phyloP scores from a whole-genome alignment of 2,329 filamentous ascomycete species.

The Colletotrichum sp. region DNA sequence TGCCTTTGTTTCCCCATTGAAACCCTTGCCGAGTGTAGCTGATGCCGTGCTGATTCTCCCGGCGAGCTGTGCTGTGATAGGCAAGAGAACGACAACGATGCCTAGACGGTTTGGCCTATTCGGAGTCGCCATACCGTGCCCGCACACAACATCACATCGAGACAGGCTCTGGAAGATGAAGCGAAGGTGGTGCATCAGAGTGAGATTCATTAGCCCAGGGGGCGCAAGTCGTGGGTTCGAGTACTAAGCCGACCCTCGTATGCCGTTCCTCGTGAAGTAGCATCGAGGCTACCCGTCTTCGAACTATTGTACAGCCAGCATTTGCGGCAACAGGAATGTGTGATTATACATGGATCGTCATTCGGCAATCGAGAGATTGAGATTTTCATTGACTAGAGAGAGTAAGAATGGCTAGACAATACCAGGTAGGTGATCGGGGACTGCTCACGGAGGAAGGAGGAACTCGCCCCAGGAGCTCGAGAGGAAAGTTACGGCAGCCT shows the following conservation, averaged over 20 bases:
- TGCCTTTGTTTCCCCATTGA: not conserved
- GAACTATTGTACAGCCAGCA: slow-evolving; percentile 22
- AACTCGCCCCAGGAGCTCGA: slow-evolving; percentile 72
- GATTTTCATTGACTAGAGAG: slow-evolving; percentile 13
- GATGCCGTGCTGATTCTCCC: not conserved
- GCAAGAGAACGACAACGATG: not conserved
- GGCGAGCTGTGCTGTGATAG: not conserved
- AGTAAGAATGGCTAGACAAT: not conserved
- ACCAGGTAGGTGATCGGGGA: not conserved
- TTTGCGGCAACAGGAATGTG: slow-evolving; percentile 12
- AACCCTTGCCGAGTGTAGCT: not conserved
- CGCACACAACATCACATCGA: not conserved
- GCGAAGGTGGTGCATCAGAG: not conserved
- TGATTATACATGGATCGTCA: slow-evolving; percentile 15
- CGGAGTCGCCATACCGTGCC: not conserved
- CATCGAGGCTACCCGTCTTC: not conserved
- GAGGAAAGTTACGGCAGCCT: slow-evolving; percentile 71
- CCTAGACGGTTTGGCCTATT: not conserved
- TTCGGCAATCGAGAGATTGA: not conserved
- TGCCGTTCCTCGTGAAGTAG: slow-evolving; percentile 9
- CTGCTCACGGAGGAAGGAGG: slow-evolving; percentile 67
- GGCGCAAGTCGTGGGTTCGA: not conserved
- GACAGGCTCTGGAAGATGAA: not conserved
- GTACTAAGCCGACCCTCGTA: not conserved
- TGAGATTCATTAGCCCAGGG: slow-evolving; percentile 6